Base-by-base conservation (phyloP, 257 asterid genomes). In the Buddleja alternifolia region DNA sequence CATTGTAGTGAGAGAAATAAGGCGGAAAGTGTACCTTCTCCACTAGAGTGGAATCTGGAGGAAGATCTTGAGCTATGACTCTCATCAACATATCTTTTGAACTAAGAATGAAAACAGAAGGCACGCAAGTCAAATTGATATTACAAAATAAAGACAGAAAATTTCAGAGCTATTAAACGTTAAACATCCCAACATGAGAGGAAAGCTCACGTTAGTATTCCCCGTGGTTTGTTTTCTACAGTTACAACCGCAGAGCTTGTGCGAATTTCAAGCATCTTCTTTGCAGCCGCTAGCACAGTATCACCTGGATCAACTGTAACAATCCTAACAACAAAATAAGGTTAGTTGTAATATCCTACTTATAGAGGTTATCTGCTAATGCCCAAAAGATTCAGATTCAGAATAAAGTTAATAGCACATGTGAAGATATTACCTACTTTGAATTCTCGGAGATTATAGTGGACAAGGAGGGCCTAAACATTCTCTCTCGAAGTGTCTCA, bases 351-450 rank as follows among this genome's bases (percentile, higher is more conserved):
- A 50, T 36, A 17, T 36, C 62, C 56, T 37, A 24, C 24, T 58
- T 32, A 25, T 24, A 53, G 29, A 5, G 47, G 52, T 52, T 16
- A 58, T 47, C 62, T 53, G 67, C 46, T 12, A 42, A 29, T 23
- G 68, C 61, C 19, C 36, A 67, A 54, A 41, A 42, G 55, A 58
- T 65, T 50, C 62, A 57, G 54, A 71, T 70, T 42, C 66, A 10
- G 15, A 39, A 45, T 50, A 66, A 2, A 79, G 65, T 14, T 46
- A 55, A 55, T 72, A 74, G 67, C 46, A 64, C 70, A 80, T 46
- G 85, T 69, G 72, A 83, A 82, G 87, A 76, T 89, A 89, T 91
- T 87, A 87, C 95, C 95, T 91, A 94, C 99, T 91, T 94, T 94
- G 99, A 82, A 85, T 94, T 91, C 86, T 94, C 99, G 44, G 96